A percentile compares a stretch with the other conserved stretches of the same genome.
These are phyloP conservation scores for Stenocarpella maydis DNA, from an alignment of 2,329 filamentous ascomycete genomes.

Conservation along the genomic window DNA sequence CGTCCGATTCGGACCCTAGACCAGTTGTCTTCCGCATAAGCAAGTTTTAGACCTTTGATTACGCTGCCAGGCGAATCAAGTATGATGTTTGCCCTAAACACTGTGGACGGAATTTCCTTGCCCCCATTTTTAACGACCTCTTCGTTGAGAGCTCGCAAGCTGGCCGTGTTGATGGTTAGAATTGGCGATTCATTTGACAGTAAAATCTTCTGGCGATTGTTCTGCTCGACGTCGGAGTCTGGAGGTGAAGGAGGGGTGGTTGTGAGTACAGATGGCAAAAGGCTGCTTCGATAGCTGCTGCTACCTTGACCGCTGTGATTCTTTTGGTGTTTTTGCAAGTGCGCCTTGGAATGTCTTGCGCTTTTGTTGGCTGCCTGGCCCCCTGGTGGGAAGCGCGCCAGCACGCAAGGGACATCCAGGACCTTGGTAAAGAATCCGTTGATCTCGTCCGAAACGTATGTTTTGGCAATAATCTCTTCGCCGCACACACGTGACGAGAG, in stretches of 20 bases:
- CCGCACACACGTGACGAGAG: slow-evolving; percentile 80
- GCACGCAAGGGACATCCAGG: slow-evolving; percentile 79
- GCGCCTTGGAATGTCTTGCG: slow-evolving; percentile 75
- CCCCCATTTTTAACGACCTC: slow-evolving; percentile 70
- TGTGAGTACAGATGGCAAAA: slow-evolving; percentile 31
- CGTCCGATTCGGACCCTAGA: slow-evolving; percentile 69
- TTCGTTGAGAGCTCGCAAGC: slow-evolving; percentile 79
- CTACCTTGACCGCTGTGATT: slow-evolving; percentile 33
- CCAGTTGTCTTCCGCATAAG: slow-evolving; percentile 88
- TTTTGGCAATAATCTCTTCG: slow-evolving; percentile 74
- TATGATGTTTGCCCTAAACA: slow-evolving; percentile 91
- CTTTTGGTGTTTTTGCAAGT: slow-evolving; percentile 67
- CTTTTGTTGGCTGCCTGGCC: slow-evolving; percentile 59
- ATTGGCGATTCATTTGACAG: slow-evolving; percentile 96
- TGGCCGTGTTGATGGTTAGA: slow-evolving; percentile 81
- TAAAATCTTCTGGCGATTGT: slow-evolving; percentile 66
- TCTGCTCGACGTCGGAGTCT: slow-evolving; percentile 63
- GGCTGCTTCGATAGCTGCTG: slow-evolving; percentile 33
- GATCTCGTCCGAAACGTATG: slow-evolving; percentile 72
- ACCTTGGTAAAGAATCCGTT: slow-evolving; percentile 80
- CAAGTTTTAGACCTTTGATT: slow-evolving; percentile 49
- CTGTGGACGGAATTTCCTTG: slow-evolving; percentile 72
- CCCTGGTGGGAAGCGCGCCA: slow-evolving; percentile 83
- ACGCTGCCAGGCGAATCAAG: slow-evolving; percentile 57
- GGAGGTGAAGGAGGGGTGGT: slow-evolving; percentile 59